phyloP scores from a whole-genome alignment of 1,139 yeast genomes.

The Yamadazyma jaroonii region DNA sequence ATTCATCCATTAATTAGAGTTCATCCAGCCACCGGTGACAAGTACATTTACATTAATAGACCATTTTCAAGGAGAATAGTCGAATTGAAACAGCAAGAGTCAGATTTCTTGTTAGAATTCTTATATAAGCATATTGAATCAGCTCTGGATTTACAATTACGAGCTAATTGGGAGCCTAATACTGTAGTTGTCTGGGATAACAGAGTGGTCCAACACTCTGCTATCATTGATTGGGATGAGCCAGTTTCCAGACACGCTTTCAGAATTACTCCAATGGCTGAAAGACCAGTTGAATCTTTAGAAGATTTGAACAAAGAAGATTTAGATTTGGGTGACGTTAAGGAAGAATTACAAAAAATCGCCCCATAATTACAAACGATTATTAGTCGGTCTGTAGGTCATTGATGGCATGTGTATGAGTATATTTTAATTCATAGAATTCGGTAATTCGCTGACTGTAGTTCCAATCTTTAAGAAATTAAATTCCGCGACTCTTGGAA shows the following conservation, averaged over 20 bases:
- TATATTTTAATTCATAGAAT: not conserved
- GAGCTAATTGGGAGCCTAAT: conserved; percentile 40
- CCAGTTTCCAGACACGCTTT: conserved; percentile 62
- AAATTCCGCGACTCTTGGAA: too few relatives aligned
- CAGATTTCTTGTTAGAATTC: conserved; percentile 52
- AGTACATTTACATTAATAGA: conserved; percentile 55
- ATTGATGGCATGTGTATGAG: not conserved
- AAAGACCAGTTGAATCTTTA: conserved; percentile 35
- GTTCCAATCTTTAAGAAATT: too few relatives aligned
- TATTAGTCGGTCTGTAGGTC: not conserved
- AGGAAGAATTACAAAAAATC: conserved; percentile 27
- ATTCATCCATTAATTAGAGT: conserved; percentile 67
- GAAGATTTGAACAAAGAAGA: conserved; percentile 27
- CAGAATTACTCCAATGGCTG: conserved; percentile 67
- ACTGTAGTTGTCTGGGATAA: conserved; percentile 75
- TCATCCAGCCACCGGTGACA: conserved; percentile 66
- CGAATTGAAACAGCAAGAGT: conserved; percentile 64
- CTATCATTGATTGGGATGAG: conserved; percentile 54
- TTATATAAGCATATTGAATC: conserved; percentile 48
- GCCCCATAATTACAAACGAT: not conserved
- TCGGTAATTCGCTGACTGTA: too few relatives aligned
- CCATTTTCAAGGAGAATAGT: conserved; percentile 61
- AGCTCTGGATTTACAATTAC: conserved; percentile 36
- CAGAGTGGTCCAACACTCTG: conserved; percentile 61
- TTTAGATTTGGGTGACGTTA: conserved; percentile 31